These are phyloP conservation scores for Hypoxylon intermedium DNA, from an alignment of 495 filamentous ascomycete genomes.

Conservation along the genomic window DNA sequence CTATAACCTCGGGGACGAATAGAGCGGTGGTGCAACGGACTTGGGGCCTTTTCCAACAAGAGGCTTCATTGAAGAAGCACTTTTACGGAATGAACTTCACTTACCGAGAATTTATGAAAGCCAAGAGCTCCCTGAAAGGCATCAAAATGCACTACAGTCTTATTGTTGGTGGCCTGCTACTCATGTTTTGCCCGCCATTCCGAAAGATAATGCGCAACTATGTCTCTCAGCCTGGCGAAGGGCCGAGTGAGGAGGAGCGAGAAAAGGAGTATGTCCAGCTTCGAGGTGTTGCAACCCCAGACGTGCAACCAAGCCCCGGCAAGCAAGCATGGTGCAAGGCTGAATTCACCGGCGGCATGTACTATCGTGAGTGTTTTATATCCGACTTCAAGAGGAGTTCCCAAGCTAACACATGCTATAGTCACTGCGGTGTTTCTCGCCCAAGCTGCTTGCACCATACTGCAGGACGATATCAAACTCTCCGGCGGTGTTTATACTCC, in stretches of 20 bases:
- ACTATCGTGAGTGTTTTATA: slow-evolving; percentile 57
- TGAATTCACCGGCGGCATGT: slow-evolving; percentile 66
- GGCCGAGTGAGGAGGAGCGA: slow-evolving; percentile 64
- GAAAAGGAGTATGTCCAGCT: slow-evolving; percentile 67
- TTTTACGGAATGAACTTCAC: slow-evolving; percentile 77
- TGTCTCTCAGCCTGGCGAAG: slow-evolving; percentile 71
- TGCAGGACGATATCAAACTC: slow-evolving; percentile 67
- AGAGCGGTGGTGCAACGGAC: slow-evolving; percentile 73
- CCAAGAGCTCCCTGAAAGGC: slow-evolving; percentile 65
- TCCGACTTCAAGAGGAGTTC: neutral
- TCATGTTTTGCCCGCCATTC: slow-evolving; percentile 54
- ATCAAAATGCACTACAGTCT: slow-evolving; percentile 64
- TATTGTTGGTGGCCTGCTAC: slow-evolving; percentile 55
- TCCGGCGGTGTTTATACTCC: slow-evolving; percentile 79
- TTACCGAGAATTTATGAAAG: slow-evolving; percentile 71
- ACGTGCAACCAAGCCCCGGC: slow-evolving; percentile 50
- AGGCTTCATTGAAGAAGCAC: slow-evolving; percentile 40
- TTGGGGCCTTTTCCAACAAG: slow-evolving; percentile 73
- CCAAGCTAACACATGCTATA: slow-evolving; percentile 38
- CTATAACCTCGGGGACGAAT: slow-evolving; percentile 65
- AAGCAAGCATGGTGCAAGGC: slow-evolving; percentile 66
- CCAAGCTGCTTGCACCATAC: slow-evolving; percentile 73
- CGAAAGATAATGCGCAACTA: slow-evolving; percentile 44
- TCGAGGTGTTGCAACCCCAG: slow-evolving; percentile 69
- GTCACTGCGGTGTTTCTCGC: slow-evolving; percentile 73